Evolutionary conservation across 1,284 basidiomycete genomes (phyloP).

Genomic region (Ceratobasidium sp.): DNA sequence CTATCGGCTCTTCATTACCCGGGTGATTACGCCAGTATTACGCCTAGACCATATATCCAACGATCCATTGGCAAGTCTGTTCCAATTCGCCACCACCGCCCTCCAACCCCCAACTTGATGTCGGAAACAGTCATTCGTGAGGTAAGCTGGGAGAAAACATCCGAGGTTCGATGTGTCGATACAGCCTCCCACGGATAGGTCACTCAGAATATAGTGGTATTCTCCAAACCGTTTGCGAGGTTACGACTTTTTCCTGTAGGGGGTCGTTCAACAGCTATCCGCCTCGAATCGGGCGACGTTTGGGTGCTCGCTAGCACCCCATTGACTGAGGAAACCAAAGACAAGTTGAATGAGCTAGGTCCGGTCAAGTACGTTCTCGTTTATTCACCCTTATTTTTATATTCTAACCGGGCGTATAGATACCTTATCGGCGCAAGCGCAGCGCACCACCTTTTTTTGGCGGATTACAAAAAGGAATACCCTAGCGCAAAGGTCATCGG

Average conservation of each 20-base stretch:
- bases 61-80: too few species aligned
- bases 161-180: background rate
- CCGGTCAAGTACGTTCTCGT: slow-evolving; percentile 67
- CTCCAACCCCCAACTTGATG: slow-evolving; percentile 36
- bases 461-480: slow-evolving; percentile 75
- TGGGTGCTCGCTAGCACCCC: slow-evolving; percentile 90
- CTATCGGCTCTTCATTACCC: too few species aligned
- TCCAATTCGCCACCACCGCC: too few species aligned
- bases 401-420: slow-evolving; percentile 49
- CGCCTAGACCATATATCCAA: too few species aligned
- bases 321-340: slow-evolving; percentile 72
- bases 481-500: slow-evolving; percentile 78
- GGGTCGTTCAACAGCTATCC: slow-evolving; percentile 83
- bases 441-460: slow-evolving; percentile 71
- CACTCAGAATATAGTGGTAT: slow-evolving; percentile 67
- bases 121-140: slow-evolving; percentile 45
- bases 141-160: slow-evolving; percentile 20
- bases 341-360: slow-evolving; percentile 74
- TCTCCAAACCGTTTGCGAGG: slow-evolving; percentile 78
- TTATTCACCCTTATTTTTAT: background rate
- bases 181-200: slow-evolving; percentile 56
- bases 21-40: too few species aligned
- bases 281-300: slow-evolving; percentile 71
- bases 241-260: slow-evolving; percentile 74
- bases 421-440: slow-evolving; percentile 71